Evolutionary conservation across 768 basidiomycete species (phyloP), one percentile per base, ranked within the genome.

Genomic region (Sutorius australiensis): DNA sequence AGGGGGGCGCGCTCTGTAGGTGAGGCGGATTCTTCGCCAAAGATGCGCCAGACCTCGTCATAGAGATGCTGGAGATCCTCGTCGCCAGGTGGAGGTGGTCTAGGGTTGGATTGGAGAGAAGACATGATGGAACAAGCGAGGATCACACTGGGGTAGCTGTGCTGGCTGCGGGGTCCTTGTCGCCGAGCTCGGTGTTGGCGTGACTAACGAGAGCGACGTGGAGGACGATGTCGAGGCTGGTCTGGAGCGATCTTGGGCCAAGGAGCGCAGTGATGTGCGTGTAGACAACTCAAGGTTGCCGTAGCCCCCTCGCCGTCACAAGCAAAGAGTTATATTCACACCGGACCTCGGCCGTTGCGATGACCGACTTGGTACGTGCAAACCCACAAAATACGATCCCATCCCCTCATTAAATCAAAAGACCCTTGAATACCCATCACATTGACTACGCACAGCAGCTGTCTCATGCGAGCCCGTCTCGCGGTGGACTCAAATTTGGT

Each of bases 41-140:
- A 89, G 28, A 80, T 80, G 41, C 80, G 80, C 74, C 84, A 84
- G 19, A 89, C 87, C 66, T 87, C 84, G 57, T 88, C 80, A 68
- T 89, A 90, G 40, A 90, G 78, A 51, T 78, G 76, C 59, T 87
- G 84, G 5, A 89, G 77, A 63, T 89, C 87, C 61, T 83, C 82
- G 56, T 89, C 87, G 36, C 80, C 79, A 4, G 84, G 80, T 7
- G 73, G 73, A 14, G 69, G 68, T 28, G 68, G 65, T 56, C 62
- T 74, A 55, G 62, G 54, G 56, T 70, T 66, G 38, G 70, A 53
- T 19, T 72, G 69, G 47, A 67, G 63, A 21, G 70, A 54, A 27
- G 75, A 71, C 75, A 77, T 76, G 64, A 51, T 54, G 52, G 46
- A 27, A 42, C 43, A 31, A 41, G 39, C 47, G 42, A 55, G 40